Evolutionary conservation across 2,329 filamentous ascomycete species (phyloP), one percentile per base, ranked within the genome.

Genomic region (Elsinoe fawcettii): DNA sequence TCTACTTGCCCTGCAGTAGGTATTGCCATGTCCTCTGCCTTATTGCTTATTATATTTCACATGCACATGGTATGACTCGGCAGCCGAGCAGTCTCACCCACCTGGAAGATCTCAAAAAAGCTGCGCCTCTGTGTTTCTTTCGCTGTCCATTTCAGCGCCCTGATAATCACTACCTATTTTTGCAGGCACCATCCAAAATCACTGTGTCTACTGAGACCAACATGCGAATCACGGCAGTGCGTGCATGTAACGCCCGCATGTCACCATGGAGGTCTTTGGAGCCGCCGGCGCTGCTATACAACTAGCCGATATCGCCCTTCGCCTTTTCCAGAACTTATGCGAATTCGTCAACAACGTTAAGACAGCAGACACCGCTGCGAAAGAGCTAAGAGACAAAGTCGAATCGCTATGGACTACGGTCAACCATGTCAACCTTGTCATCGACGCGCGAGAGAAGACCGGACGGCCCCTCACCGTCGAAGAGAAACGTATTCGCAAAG

Each of bases 351-450:
- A 49, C 25, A 47, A 56, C 34, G 43, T 25, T 6, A 37, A 18
- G 11, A 56, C 41, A 7, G 54, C 41, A 12, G 54, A 56, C 22
- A 46, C 54, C 6, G 54, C 41, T 4, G 54, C 54, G 20, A 37
- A 37, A n/a, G 54, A 56, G 37, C 27, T 56, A 14, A 20, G 30
- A 16, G 43, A 56, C 39, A 46, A 49, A 14, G 39, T 56, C 54
- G 39, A 46, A 32, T 37, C 39, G 23, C 20, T 56, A 18, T 37
- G 32, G 27, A 37, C 18, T 6, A 47, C 41, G 6, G 20, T 56
- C n/a, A 49, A 47, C 11, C 27, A 20, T 7, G 37, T 56, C 41
- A 56, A 56, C 11, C 11, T 20, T 11, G 53, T 55, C 53, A 55
- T 46, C 23, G 27, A 55, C 11, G 32, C 39, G 8, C 53, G 53